A percentile compares a stretch with the other conserved stretches of the same genome.
phyloP scores from a whole-genome alignment of 2,329 filamentous ascomycete genomes.

The Exserohilum rostratum region DNA sequence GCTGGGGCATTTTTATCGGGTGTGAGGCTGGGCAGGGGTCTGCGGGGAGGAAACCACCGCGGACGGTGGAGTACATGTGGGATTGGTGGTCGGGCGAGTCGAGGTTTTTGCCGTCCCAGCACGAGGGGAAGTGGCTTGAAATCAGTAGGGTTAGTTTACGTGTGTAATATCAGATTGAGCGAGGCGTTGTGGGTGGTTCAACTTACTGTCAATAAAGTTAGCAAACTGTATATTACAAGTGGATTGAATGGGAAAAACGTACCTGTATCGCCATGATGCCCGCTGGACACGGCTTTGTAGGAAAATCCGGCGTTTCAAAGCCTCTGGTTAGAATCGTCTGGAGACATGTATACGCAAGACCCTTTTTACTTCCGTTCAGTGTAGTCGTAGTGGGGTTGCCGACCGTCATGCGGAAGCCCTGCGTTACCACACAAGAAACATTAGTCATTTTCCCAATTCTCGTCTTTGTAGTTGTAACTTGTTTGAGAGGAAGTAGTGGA shows the following conservation, averaged over 20 bases:
- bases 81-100: conserved; percentile 54
- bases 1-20: conserved; percentile 33
- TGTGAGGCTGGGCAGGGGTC: conserved; percentile 34
- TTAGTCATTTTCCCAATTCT: too few species aligned
- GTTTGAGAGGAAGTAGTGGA: too few species aligned
- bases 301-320: conserved; percentile 36
- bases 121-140: conserved; percentile 47
- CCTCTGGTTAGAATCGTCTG: conserved; percentile 37
- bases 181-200: too few species aligned
- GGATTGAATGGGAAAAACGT: too few species aligned
- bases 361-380: conserved; percentile 26
- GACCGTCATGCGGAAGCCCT: conserved; percentile 43
- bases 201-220: too few species aligned
- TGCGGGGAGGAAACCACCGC: conserved; percentile 27
- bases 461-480: too few species aligned
- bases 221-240: too few species aligned
- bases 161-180: background rate
- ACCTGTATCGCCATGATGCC: conserved; percentile 9
- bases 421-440: too few species aligned
- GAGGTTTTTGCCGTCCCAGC: conserved; percentile 63
- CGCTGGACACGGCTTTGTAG: conserved; percentile 6
- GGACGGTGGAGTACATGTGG: conserved; percentile 36
- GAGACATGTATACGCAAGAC: conserved; percentile 38
- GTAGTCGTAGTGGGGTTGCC: conserved; percentile 38
- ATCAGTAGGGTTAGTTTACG: background rate